Base-by-base conservation (phyloP, 495 filamentous ascomycete genomes). In the Achaetomiella virescens region DNA sequence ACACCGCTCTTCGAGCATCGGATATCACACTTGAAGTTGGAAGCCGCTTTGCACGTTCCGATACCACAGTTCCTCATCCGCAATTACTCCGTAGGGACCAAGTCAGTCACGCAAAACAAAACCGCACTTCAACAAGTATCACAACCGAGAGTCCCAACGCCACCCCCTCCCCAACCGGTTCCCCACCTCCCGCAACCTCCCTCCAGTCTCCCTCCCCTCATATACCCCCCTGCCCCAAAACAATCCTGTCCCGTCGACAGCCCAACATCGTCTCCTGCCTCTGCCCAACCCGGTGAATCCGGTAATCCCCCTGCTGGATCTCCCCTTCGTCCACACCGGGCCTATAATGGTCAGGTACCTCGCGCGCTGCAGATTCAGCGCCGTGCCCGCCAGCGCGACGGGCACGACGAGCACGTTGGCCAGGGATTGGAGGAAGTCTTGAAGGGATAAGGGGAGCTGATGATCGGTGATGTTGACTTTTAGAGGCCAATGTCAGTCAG, bases 301-400 rank as follows among this genome's bases (percentile, higher is more conserved):
- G 64, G 29, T 59, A 60, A 38, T 59, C 66, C 9, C 58, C 66
- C 64, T 69, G 66, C 55, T 61, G 59, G 29, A 49, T 59, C 42
- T 64, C 17, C 64, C 46, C 59, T 60, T 59, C 9, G 58, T 63
- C 57, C 63, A 64, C 7, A 56, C 59, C 6, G 66, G 63, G n/a
- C 64, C 60, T 1, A 56, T 64, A 5, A 69, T 37, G 0, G 60
- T 44, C n/a, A 24, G 41, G 56, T 69, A 69, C 18, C 44, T 53
- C 22, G 64, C 63, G 37, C 40, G 43, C 35, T 69, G 66, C 8
- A 69, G 54, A 42, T 66, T 66, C 21, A 69, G 54, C 1, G 63
- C 66, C 12, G 66, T 69, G 11, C 66, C 66, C 0, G 57, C 61
- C 17, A 64, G 52, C 18, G 22, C 41, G 8, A 63, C 21, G n/a